Base-by-base conservation (phyloP, 208 protist genomes). In the Crithidia bombi region DNA sequence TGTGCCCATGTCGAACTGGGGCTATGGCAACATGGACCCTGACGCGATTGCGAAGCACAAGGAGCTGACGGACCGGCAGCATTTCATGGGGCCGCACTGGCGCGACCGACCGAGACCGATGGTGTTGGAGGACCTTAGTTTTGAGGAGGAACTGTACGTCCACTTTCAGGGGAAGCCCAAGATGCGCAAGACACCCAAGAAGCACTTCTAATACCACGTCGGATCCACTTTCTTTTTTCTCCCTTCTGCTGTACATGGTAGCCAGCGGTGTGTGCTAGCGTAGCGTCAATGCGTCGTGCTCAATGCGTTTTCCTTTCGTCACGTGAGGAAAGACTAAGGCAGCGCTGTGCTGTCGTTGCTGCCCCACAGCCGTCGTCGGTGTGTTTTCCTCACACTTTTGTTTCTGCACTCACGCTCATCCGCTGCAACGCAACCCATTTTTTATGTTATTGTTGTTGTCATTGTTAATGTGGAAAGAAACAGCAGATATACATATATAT, bases 1-100 rank as follows among this genome's bases (percentile, higher is more conserved):
- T 85, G 92, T 96, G n/a, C 92, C 92, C 28, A 92, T 96, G 89
- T 91, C 87, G 7, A 96, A 96, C 69, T 96, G 92, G 89, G 87
- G 92, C 10, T 86, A 84, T 52, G 82, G 81, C 11, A 96, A 96
- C 62, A 95, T 96, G 83, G 92, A 96, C 65, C 92, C 92, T 0
- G 92, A 96, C 44, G 88, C 86, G 6, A 79, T 93, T 6, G 76
- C 85, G 33, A 83, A 86, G 72, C 89, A 96, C 81, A 96, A 96
- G 75, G 89, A 96, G 69, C 65, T 95, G 32, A 89, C 83, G 12
- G 89, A 95, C 46, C 77, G 85, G 17, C 90, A 97, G 63, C 86
- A 93, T 50, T 94, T 95, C 28, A 94, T 95, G 71, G 89, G 89
- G 15, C 90, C 92, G 5, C 87, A 95, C 69, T 95, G 89, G 90